Conservation (phyloP, 306 rosid genomes). For the Prunus kanzakura region DNA sequence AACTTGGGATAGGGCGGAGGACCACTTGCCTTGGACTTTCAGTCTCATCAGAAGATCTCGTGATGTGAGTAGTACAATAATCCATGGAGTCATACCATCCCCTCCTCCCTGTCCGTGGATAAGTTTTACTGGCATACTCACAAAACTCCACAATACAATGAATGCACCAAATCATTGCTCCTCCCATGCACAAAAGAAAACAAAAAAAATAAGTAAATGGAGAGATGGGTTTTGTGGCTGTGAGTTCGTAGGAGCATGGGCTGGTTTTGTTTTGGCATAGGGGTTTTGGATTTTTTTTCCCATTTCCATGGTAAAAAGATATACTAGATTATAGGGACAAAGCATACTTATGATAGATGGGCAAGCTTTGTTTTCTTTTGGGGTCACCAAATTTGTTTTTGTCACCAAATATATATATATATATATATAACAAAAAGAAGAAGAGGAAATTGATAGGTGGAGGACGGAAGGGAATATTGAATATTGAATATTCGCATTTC, state of each 20-base stretch:
- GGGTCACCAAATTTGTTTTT: slow-evolving; percentile 45
- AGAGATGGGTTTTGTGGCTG: slow-evolving; percentile 10
- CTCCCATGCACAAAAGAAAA: slow-evolving; percentile 15
- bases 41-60: slow-evolving; percentile 13
- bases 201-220: neutral
- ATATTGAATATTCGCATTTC: neutral
- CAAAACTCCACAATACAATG: slow-evolving; percentile 37
- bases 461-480: neutral
- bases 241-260: slow-evolving; percentile 46
- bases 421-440: too few species aligned
- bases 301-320: slow-evolving; percentile 18
- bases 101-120: neutral
- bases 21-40: slow-evolving; percentile 7
- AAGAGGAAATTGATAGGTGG: neutral
- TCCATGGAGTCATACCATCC: neutral
- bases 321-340: slow-evolving; percentile 39
- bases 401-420: slow-evolving; percentile 4
- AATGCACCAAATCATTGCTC: slow-evolving; percentile 59
- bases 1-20: neutral
- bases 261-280: slow-evolving; percentile 44
- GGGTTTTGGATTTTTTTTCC: slow-evolving; percentile 13
- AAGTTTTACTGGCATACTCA: slow-evolving; percentile 34
- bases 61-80: neutral
- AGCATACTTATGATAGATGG: slow-evolving; percentile 41
- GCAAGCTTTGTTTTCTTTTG: slow-evolving; percentile 50